A percentile compares a stretch with the other conserved stretches of the same genome.
Evolutionary conservation across 768 basidiomycete species (phyloP).

Genomic region (Baorangia bicolor): DNA sequence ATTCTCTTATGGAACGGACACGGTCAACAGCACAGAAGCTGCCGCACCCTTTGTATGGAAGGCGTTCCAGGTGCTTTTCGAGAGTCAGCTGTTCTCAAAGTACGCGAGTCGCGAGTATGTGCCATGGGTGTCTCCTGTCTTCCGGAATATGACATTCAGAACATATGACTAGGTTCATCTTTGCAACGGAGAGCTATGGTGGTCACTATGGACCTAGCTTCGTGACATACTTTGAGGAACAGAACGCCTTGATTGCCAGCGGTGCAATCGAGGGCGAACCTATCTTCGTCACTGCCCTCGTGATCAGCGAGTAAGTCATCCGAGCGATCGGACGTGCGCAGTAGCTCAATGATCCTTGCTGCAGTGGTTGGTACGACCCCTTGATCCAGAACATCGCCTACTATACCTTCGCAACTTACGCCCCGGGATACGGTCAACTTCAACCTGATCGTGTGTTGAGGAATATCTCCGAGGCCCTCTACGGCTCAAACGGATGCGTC

Average conservation of each 20-base stretch:
- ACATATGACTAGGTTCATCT: conserved; percentile 46
- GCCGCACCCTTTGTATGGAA: conserved; percentile 60
- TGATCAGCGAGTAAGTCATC: conserved; percentile 57
- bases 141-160: background rate
- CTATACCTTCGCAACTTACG: conserved; percentile 56
- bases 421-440: conserved; percentile 67
- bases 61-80: conserved; percentile 63
- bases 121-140: background rate
- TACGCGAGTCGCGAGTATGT: conserved; percentile 55
- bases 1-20: conserved; percentile 57
- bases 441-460: conserved; percentile 46
- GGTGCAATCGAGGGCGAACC: conserved; percentile 48
- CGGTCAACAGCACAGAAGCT: conserved; percentile 49
- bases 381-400: conserved; percentile 62
- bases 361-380: conserved; percentile 66
- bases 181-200: conserved; percentile 67
- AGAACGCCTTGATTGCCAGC: conserved; percentile 50
- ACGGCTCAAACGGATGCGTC: conserved; percentile 47
- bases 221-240: conserved; percentile 62
- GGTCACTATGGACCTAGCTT: conserved; percentile 68
- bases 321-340: background rate
- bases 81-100: conserved; percentile 50
- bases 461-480: conserved; percentile 50
- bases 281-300: conserved; percentile 55
- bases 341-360: background rate